A percentile compares a stretch with the other conserved stretches of the same genome.
Conservation (phyloP, 495 filamentous ascomycete species). For the Aspergillus bridgeri region DNA sequence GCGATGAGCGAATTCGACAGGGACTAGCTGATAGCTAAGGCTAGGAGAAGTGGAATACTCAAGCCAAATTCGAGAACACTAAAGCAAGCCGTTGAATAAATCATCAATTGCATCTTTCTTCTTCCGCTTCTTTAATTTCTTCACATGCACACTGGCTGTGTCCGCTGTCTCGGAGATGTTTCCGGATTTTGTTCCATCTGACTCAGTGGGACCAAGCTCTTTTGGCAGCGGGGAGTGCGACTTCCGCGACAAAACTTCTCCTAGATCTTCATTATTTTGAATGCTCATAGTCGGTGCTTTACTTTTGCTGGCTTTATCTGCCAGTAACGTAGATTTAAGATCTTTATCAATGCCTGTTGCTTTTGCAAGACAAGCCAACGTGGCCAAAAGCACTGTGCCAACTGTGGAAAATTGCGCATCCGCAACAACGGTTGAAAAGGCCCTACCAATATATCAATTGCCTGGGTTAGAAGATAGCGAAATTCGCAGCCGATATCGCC, state of each 20-base stretch:
- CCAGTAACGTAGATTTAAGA: slow-evolving; percentile 9
- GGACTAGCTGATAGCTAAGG: neutral
- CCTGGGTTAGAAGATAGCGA: neutral
- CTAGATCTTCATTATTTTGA: slow-evolving; percentile 26
- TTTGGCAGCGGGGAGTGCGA: neutral
- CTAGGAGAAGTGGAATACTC: neutral
- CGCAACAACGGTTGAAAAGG: slow-evolving; percentile 66
- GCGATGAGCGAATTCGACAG: neutral
- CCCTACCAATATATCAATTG: slow-evolving; percentile 29
- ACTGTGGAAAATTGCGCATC: slow-evolving; percentile 74
- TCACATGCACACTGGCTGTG: slow-evolving; percentile 6
- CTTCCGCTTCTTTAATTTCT: slow-evolving; percentile 41
- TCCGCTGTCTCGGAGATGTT: slow-evolving; percentile 4
- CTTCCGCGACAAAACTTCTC: slow-evolving; percentile 28
- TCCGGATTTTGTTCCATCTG: neutral
- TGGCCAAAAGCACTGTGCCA: slow-evolving; percentile 70
- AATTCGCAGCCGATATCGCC: neutral
- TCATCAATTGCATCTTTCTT: slow-evolving; percentile 62
- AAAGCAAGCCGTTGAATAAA: slow-evolving; percentile 54
- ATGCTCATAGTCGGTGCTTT: neutral
- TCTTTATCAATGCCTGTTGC: slow-evolving; percentile 35
- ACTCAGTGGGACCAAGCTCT: neutral
- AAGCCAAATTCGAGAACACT: slow-evolving; percentile 3
- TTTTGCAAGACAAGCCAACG: slow-evolving; percentile 56
- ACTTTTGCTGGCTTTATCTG: neutral